A percentile compares a stretch with the other conserved stretches of the same genome.
Evolutionary conservation across 306 rosid species (phyloP).

Genomic region (Corylus heterophylla): DNA sequence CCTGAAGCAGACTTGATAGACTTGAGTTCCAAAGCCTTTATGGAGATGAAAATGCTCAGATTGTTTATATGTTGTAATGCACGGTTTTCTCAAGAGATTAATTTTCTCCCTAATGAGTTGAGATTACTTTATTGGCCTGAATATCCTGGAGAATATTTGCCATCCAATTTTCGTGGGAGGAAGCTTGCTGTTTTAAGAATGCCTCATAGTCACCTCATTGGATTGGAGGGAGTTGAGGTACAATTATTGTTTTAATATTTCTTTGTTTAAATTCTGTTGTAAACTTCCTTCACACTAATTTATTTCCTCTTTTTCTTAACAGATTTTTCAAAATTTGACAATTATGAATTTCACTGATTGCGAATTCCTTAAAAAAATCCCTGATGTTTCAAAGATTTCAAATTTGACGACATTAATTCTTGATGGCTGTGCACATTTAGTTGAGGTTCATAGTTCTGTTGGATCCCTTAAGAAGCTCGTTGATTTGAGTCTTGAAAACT

Average conservation of each 20-base stretch:
- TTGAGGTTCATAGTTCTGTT: neutral
- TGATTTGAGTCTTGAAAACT: neutral
- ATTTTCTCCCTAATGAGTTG: neutral
- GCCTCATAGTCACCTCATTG: no score
- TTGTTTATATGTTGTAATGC: neutral
- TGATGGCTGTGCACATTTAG: neutral
- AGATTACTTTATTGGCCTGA: neutral
- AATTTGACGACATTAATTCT: neutral
- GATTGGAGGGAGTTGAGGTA: neutral
- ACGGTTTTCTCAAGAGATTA: neutral
- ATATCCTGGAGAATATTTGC: neutral
- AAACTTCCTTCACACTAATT: neutral
- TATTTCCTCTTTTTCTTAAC: neutral
- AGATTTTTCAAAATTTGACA: neutral
- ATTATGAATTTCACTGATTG: neutral
- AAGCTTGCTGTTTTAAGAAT: neutral
- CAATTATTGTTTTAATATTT: neutral
- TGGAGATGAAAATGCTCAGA: neutral
- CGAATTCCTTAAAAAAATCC: neutral
- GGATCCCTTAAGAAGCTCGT: neutral
- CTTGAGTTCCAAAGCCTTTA: neutral
- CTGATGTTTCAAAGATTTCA: neutral
- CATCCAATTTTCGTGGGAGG: neutral
- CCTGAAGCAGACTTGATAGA: neutral
- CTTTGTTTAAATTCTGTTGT: neutral